Base-by-base conservation (phyloP, 78 protist genomes). In the Thecamonas trahens region DNA sequence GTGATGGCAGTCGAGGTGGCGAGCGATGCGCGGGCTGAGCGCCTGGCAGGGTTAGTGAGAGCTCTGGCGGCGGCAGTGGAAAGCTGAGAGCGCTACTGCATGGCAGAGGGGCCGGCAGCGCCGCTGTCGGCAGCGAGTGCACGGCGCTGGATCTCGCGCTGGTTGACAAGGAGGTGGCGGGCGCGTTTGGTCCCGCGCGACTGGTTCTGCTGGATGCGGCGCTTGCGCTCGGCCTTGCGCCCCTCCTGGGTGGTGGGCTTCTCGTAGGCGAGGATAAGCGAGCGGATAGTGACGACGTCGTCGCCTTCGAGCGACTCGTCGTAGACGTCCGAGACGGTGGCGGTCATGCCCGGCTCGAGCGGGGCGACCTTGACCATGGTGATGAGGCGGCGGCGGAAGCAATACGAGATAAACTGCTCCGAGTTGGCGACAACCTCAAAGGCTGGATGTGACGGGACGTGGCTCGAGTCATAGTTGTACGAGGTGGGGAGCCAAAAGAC, bases 401-500 rank as follows among this genome's bases (percentile, higher is more conserved):
- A 6, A 11, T 6, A 11, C 6, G 22, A 13, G 47, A 42, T 13
- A 6, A 11, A 14, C 8, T 63, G 47, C 50, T 9, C 37, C 28
- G 34, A 7, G 38, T 67, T 42, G 35, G 58, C 39, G 26, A 67
- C 53, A 11, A 67, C n/a, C n/a, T n/a, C 15, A 17, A 67, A 7
- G 45, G 34, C 6, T 37, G 72, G 72, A 28, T 67, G 72, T 53
- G 2, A 8, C 38, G 72, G 72, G 22, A 39, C 9, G 45, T 61
- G 24, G 50, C 26, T n/a, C 11, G 0, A 9, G 54, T 17, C 17
- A 35, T 61, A 38, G 20, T 39, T 6, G 18, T 3, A 4, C 34
- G 86, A 76, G 0, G 87, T 70, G 70, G 93, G 93, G 38, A 88
- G 76, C 90, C 90, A 88, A 65, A 69, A 88, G 31, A 84, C 89